A percentile compares a stretch with the other conserved stretches of the same genome.
phyloP scores from a whole-genome alignment of 139 green algal genomes.

The Tetraselmis chui region DNA sequence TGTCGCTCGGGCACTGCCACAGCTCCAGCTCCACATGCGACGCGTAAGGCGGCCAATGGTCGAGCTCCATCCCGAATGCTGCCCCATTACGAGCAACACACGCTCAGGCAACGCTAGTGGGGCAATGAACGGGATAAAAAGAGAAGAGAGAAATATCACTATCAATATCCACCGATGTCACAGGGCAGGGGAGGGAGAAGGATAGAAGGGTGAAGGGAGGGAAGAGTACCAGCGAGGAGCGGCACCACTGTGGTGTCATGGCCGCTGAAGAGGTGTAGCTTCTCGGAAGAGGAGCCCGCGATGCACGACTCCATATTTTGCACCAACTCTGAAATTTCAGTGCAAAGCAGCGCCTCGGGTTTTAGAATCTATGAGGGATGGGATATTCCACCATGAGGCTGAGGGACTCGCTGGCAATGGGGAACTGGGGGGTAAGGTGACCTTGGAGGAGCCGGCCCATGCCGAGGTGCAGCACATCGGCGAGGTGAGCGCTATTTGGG shows the following conservation, averaged over 20 bases:
- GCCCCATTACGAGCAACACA: no score
- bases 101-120: no score
- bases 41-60: slow-evolving; percentile 52
- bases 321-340: slow-evolving; percentile 1
- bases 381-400: slow-evolving; percentile 42
- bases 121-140: no score
- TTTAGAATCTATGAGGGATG: no score
- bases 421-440: slow-evolving; percentile 39
- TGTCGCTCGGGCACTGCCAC: slow-evolving; percentile 37
- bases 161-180: no score
- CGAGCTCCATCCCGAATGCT: slow-evolving; percentile 46
- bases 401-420: slow-evolving; percentile 51
- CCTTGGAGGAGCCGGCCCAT: neutral
- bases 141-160: neutral
- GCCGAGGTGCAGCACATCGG: neutral
- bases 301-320: neutral
- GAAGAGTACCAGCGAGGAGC: slow-evolving; percentile 32
- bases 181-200: neutral
- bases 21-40: slow-evolving; percentile 59
- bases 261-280: slow-evolving; percentile 55
- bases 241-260: slow-evolving; percentile 71
- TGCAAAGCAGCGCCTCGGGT: slow-evolving; percentile 21
- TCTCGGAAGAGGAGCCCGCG: neutral
- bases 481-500: neutral
- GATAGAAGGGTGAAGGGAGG: neutral